Evolutionary conservation across 2,329 filamentous ascomycete genomes (phyloP), one percentile per base, ranked within the genome.

Genomic region (Malbranchea cinnamomea): DNA sequence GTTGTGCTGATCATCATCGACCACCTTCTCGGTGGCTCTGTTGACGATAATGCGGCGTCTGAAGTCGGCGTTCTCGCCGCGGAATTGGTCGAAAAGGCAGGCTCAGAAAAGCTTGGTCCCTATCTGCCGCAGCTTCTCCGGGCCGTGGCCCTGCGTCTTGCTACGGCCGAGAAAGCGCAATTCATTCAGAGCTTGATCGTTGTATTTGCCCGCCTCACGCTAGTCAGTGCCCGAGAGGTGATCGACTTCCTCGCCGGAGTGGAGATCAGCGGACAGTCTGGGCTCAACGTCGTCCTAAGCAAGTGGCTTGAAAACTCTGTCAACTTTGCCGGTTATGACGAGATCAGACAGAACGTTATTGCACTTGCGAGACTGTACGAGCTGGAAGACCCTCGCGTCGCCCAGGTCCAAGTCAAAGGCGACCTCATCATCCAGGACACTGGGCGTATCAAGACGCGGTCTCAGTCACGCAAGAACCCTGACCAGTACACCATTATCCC

Each of bases 251-350:
- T 98, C 18, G 78, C 78, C 37, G 76, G 83, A 46, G 77, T 93
- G 38, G 70, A 83, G 42, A 79, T 95, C 40, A 71, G 73, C 27
- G 76, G 75, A 6, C 45, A 54, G 35, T 91, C 68, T 46, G 89
- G 85, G n/a, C 61, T 98, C 5, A 73, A 85, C 39, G 75, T 94
- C 14, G 89, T 98, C 3, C 61, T 95, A 41, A 69, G 75, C 56
- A 94, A 95, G 57, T 98, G 89, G 89, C 65, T 98, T 1, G 89
- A 95, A 59, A 93, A 95, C 55, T 93, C 84, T 3, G 71, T 92
- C 54, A 92, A 79, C 54, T 98, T 98, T 57, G 84, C 84, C n/a
- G 89, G 89, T 8, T 98, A 94, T 45, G 85, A 95, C 45, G 87
- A 94, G 54, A 95, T 95, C 44, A 73, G 85, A 43, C 83, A 94